phyloP scores from a whole-genome alignment of 305 asterid species.

The Solanum hybrid region DNA sequence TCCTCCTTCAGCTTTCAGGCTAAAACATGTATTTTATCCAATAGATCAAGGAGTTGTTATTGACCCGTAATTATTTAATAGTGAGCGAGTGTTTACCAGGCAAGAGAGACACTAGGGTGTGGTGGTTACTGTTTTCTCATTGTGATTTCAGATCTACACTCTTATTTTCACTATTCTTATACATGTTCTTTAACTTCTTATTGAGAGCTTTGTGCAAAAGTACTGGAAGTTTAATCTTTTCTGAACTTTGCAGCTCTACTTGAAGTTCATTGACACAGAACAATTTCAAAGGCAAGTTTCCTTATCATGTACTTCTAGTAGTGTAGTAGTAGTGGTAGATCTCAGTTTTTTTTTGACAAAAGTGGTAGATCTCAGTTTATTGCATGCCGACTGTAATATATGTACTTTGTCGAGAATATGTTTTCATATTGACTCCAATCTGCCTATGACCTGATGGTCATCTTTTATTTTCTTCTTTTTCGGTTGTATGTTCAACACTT shows the following conservation, averaged over 20 bases:
- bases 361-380: background rate
- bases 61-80: background rate
- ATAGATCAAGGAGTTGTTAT: background rate
- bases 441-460: background rate
- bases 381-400: background rate
- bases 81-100: background rate
- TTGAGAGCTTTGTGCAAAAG: background rate
- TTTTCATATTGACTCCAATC: background rate
- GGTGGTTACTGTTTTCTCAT: background rate
- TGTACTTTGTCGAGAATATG: background rate
- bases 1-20: background rate
- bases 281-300: conserved; percentile 78
- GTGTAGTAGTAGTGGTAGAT: background rate
- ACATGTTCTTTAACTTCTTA: background rate
- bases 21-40: background rate
- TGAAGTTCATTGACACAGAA: conserved; percentile 84
- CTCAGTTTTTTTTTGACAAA: background rate
- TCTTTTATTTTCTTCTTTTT: background rate
- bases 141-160: background rate
- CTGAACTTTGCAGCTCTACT: conserved; percentile 38
- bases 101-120: background rate
- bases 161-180: background rate
- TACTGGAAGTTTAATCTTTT: background rate
- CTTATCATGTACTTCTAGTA: background rate
- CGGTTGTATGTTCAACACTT: background rate